Base-by-base conservation (phyloP, 1,139 yeast genomes). In the Kodamaea ohmeri region DNA sequence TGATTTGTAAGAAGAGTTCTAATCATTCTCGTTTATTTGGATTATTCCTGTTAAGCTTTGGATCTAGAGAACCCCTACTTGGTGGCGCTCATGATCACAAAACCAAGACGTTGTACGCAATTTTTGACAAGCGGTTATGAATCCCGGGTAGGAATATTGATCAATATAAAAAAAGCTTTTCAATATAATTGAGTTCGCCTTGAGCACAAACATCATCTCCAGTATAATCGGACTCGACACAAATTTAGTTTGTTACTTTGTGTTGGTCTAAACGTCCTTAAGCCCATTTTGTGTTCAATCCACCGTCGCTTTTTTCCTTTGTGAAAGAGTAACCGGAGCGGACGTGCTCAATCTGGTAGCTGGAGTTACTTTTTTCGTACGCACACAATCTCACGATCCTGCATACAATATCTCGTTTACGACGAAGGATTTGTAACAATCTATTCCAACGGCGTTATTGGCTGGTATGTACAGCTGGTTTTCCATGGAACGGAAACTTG, bases 71-170 rank as follows among this genome's bases (percentile, higher is more conserved):
- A 20, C 8, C 22, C 22, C 9, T 6, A 20, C 6, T 20, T 24
- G 26, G 26, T 24, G 15, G 11, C 29, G 15, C 17, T 7, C 15
- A 26, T n/a, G n/a, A n/a, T n/a, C 29, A 26, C 29, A 26, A 26
- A 26, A 14, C 11, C n/a, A n/a, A 26, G 17, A 26, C 29, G 29
- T 26, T 26, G 16, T 26, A 13, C n/a, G 13, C 26, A 24, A 24
- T 7, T 24, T 24, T n/a, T n/a, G 12, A 24, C 12, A n/a, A 24
- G 26, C 26, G 26, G 26, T 24, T 24, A n/a, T 11, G 12, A n/a
- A 9, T 20, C 9, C 22, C 22, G 9, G 22, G 22, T 20, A 6
- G 9, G 8, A 20, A 20, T 9, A 24, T 24, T n/a, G 13, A 7
- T 7, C 22, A 20, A 9, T 20, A 6, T 7, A 6, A 24, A 6